Conservation (phyloP, 2,329 filamentous ascomycete genomes). For the Hymenotorrendiella dingleyae region DNA sequence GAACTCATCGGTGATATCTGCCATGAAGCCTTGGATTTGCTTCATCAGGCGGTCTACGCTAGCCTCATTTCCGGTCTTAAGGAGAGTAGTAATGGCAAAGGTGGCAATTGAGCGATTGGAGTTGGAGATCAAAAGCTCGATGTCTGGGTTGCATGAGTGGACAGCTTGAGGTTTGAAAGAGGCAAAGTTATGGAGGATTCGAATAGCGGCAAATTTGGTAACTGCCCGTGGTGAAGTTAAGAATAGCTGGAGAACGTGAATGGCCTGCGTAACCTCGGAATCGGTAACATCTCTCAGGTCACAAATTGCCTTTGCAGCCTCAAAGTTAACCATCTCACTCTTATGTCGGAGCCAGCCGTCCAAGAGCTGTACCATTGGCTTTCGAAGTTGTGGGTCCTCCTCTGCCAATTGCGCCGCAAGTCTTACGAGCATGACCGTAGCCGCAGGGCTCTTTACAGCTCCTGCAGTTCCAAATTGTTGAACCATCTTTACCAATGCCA, state of each 20-base stretch:
- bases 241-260: slow-evolving; percentile 94
- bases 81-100: slow-evolving; percentile 93
- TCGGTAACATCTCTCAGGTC: slow-evolving; percentile 91
- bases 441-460: slow-evolving; percentile 90
- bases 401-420: slow-evolving; percentile 90
- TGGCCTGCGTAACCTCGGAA: slow-evolving; percentile 82
- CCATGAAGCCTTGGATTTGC: slow-evolving; percentile 97
- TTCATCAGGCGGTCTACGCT: slow-evolving; percentile 98
- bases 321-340: slow-evolving; percentile 99
- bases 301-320: slow-evolving; percentile 96
- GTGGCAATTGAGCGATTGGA: slow-evolving; percentile 96
- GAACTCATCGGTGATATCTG: slow-evolving; percentile 98
- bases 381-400: slow-evolving; percentile 81
- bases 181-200: slow-evolving; percentile 93
- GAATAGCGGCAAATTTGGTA: slow-evolving; percentile 94
- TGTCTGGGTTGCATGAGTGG: slow-evolving; percentile 91
- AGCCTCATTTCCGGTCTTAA: slow-evolving; percentile 97
- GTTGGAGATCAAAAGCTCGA: slow-evolving; percentile 94
- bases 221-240: slow-evolving; percentile 91
- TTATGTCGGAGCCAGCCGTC: slow-evolving; percentile 97
- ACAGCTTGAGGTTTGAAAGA: slow-evolving; percentile 94
- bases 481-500: slow-evolving; percentile 99
- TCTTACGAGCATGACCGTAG: slow-evolving; percentile 85
- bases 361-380: slow-evolving; percentile 94
- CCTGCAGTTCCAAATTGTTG: slow-evolving; percentile 93